Base-by-base conservation (phyloP, 768 basidiomycete genomes). In the Porpolomopsis calyptriformis region DNA sequence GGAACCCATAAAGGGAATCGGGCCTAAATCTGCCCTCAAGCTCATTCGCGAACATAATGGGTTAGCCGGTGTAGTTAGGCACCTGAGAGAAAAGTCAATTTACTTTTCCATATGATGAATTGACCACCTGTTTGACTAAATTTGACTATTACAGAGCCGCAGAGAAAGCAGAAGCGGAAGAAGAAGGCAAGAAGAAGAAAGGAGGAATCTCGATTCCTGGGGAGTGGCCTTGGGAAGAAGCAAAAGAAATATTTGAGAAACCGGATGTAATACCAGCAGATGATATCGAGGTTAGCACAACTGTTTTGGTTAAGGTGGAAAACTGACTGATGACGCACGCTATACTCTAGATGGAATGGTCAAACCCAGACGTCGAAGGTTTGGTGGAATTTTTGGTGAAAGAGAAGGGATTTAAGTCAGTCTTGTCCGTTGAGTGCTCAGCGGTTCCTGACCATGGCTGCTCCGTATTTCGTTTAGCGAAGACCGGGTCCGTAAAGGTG, bases 381-480 rank as follows among this genome's bases (percentile, higher is more conserved):
- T 71, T 99, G 3, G 81, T 99, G 4, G 77, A 97, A 37, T 99
- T 98, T 65, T 62, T 99, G 19, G 93, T 97, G 12, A 79, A 67
- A 29, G 87, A 97, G 58, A 98, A 99, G 60, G 96, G 96, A 4
- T 99, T 99, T 79, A 94, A 84, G 94, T 96, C 53, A 47, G 82
- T 67, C 25, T 47, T 46, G 48, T 19, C 24, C 19, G 6, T 34
- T 24, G n/a, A n/a, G n/a, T n/a, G n/a, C 24, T 35, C 9, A 20
- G 35, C 7, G 27, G 19, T 22, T 14, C 49, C 8, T 25, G 4
- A 14, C 36, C 39, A 52, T 25, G 48, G 53, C 25, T 51, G 18
- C 41, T 24, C 34, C 23, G 34, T 26, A 39, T 23, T 12, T 45
- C 14, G n/a, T 40, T 18, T 57, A 98, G 94, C 54, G 96, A 98